phyloP scores from a whole-genome alignment of 495 filamentous ascomycete genomes.

The Pyrenula aspistea region DNA sequence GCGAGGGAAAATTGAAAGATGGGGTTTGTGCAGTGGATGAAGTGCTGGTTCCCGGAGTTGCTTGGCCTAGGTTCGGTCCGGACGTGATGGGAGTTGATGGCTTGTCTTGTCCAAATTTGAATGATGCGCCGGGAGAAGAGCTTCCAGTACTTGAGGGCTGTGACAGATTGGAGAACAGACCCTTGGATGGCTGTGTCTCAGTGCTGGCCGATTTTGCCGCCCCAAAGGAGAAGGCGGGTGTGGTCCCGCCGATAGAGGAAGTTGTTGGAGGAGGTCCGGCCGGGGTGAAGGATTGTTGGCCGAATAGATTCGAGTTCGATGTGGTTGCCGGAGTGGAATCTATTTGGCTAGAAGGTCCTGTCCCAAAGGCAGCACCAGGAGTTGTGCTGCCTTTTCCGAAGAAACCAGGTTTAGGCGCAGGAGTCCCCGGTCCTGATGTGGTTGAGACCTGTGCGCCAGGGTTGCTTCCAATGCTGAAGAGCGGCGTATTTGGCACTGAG shows the following conservation, averaged over 20 bases:
- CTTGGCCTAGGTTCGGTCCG: background rate
- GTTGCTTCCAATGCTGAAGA: background rate
- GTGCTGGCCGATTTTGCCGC: background rate
- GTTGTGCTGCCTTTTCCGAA: background rate
- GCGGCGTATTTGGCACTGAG: background rate
- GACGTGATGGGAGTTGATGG: background rate
- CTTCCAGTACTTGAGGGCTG: constrained; percentile 1
- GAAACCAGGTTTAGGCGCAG: constrained; percentile 3
- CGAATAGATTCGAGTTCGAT: constrained; percentile 3
- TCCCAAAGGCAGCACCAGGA: background rate
- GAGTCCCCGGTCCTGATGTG: constrained; percentile 8
- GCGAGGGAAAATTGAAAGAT: background rate
- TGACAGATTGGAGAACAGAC: constrained; percentile 2
- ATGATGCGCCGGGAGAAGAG: background rate
- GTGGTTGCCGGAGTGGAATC: constrained; percentile 9
- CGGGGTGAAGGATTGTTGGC: constrained; percentile 22
- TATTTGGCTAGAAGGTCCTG: background rate
- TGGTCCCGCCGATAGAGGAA: constrained; percentile 2
- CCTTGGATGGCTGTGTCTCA: constrained; percentile 1
- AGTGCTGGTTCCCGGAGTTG: constrained; percentile 1
- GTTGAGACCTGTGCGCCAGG: constrained; percentile 9
- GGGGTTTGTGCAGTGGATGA: background rate
- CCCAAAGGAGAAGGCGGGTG: background rate
- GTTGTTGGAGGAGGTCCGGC: constrained; percentile 21
- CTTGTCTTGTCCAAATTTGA: constrained; percentile 1